Evolutionary conservation across 2,329 filamentous ascomycete species (phyloP).

Genomic region (Daldinia eschscholtzii): DNA sequence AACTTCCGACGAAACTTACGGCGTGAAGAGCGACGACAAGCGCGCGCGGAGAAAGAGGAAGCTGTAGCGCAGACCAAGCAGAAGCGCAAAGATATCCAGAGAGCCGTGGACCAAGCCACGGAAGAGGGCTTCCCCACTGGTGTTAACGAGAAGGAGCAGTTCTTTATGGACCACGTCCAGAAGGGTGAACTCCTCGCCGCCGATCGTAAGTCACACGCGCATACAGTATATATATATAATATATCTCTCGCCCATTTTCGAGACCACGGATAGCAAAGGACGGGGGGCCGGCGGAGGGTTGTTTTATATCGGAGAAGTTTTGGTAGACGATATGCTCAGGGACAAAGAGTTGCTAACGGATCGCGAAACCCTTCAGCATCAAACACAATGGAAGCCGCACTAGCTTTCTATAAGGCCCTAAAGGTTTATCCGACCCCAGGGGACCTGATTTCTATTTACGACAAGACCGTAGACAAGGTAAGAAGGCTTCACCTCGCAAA

Average conservation of each 20-base stretch:
- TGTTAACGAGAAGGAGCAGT: slow-evolving; percentile 92
- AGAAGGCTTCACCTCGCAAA: slow-evolving; percentile 24
- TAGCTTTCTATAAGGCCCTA: slow-evolving; percentile 97
- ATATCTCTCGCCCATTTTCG: not conserved
- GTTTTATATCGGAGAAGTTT: not conserved
- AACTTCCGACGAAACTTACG: slow-evolving; percentile 77
- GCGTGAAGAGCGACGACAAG: slow-evolving; percentile 80
- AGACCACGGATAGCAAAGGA: not conserved
- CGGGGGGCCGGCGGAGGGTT: not conserved
- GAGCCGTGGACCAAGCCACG: slow-evolving; percentile 82
- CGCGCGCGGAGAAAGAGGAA: slow-evolving; percentile 78
- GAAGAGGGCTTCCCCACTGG: slow-evolving; percentile 92
- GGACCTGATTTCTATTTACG: slow-evolving; percentile 96
- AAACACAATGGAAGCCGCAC: slow-evolving; percentile 82
- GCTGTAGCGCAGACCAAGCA: slow-evolving; percentile 73
- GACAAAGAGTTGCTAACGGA: slow-evolving; percentile 31
- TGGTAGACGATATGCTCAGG: not conserved
- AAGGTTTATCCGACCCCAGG: slow-evolving; percentile 97
- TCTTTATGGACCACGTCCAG: slow-evolving; percentile 96
- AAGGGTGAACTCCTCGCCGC: slow-evolving; percentile 85
- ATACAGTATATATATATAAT: not conserved
- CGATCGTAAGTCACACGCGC: slow-evolving; percentile 74
- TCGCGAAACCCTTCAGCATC: slow-evolving; percentile 62
- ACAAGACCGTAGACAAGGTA: slow-evolving; percentile 98
- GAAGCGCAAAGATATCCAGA: slow-evolving; percentile 80